phyloP scores from a whole-genome alignment of 805 yeast genomes.

The Cyberlindnera sargentensis region DNA sequence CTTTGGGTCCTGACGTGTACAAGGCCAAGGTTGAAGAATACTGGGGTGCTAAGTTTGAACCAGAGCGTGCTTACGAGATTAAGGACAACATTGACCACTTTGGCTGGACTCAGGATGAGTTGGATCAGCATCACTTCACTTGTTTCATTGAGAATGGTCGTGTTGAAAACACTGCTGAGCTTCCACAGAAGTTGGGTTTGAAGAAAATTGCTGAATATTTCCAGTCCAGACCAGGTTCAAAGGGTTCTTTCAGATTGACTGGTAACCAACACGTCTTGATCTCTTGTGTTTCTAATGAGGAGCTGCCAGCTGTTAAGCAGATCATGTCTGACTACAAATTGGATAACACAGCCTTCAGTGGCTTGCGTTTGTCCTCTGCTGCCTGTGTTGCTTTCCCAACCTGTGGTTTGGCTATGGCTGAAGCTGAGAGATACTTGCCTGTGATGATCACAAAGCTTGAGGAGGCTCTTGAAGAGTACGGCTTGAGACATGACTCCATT shows the following conservation, averaged over 20 bases:
- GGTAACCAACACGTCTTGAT: constrained; percentile 92
- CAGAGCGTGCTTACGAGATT: constrained; percentile 66
- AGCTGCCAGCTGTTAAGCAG: constrained; percentile 53
- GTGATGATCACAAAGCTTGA: constrained; percentile 75
- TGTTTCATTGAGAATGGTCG: constrained; percentile 95
- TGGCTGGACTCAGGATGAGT: constrained; percentile 89
- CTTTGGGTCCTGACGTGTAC: constrained; percentile 82
- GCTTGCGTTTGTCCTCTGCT: constrained; percentile 81
- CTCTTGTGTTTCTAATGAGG: constrained; percentile 64
- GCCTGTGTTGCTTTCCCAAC: constrained; percentile 99
- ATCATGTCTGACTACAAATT: constrained; percentile 67
- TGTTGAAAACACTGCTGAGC: constrained; percentile 85
- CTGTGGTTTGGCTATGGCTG: constrained; percentile 98
- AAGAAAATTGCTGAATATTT: constrained; percentile 68
- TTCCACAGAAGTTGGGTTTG: constrained; percentile 86
- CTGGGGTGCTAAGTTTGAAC: constrained; percentile 69
- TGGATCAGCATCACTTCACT: constrained; percentile 82
- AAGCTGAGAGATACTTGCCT: constrained; percentile 86
- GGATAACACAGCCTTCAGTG: constrained; percentile 78
- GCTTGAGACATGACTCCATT: constrained; percentile 87
- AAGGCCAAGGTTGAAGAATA: constrained; percentile 75
- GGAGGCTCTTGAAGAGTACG: constrained; percentile 81
- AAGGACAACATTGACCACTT: constrained; percentile 85
- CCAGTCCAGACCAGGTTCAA: constrained; percentile 36
- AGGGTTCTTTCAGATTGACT: constrained; percentile 86